Conservation (phyloP, 1,284 basidiomycete genomes). For the Phenoliferia sp. region DNA sequence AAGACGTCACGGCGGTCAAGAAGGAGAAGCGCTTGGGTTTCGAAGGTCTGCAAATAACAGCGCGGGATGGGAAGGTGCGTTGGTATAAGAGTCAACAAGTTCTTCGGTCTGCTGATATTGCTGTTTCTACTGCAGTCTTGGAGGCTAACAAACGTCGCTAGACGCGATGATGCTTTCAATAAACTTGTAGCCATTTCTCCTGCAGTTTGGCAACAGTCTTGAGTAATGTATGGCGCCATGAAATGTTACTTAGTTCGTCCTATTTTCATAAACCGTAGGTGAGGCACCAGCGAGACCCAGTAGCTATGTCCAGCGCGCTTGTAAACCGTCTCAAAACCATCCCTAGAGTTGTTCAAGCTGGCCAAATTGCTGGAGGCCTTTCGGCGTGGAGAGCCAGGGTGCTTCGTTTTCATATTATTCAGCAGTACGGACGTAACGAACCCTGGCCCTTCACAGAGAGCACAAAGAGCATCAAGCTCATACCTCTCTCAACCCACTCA, state of each 20-base stretch:
- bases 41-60: slow-evolving; percentile 11
- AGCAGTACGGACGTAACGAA: too few relatives aligned
- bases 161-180: slow-evolving; percentile 24
- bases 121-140: neutral
- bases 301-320: too few relatives aligned
- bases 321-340: too few relatives aligned
- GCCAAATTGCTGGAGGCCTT: too few relatives aligned
- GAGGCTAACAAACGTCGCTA: slow-evolving; percentile 15
- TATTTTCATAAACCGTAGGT: too few relatives aligned
- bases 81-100: too few relatives aligned
- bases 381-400: too few relatives aligned
- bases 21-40: slow-evolving; percentile 13
- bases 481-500: neutral
- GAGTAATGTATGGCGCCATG: neutral
- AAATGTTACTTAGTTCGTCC: too few relatives aligned
- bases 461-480: neutral
- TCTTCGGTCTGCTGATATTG: neutral
- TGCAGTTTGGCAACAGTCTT: neutral
- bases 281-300: too few relatives aligned
- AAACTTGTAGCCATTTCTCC: slow-evolving; percentile 16
- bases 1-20: slow-evolving; percentile 11
- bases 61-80: slow-evolving; percentile 15
- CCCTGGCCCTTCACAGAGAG: too few relatives aligned
- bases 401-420: too few relatives aligned
- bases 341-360: too few relatives aligned